Percentiles rank a stretch among this genome's conserved stretches.
phyloP scores from a whole-genome alignment of 164 flowering plant genomes.

The Nymphaea colorata region DNA sequence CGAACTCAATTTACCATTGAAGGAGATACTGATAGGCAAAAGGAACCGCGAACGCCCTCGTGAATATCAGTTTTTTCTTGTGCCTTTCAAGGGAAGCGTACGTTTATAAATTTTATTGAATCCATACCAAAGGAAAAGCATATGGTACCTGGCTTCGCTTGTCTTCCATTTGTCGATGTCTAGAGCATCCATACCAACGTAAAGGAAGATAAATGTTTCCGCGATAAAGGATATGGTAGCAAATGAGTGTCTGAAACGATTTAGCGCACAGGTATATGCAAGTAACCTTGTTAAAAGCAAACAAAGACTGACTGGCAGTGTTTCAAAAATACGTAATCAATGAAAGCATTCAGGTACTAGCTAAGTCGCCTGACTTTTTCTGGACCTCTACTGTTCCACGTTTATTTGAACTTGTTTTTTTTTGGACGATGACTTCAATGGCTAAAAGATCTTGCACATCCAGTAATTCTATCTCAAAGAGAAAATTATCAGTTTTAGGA shows the following conservation, averaged over 20 bases:
- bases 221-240: constrained; percentile 81
- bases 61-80: too few relatives aligned
- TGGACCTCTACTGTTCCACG: too few relatives aligned
- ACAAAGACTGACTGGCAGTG: background rate
- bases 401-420: too few relatives aligned
- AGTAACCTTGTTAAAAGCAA: background rate
- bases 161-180: constrained; percentile 76
- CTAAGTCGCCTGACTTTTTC: background rate
- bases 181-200: constrained; percentile 93
- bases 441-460: too few relatives aligned
- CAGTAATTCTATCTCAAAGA: too few relatives aligned
- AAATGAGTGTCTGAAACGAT: constrained; percentile 59
- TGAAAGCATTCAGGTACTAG: background rate
- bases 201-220: constrained; percentile 73
- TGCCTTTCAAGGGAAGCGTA: too few relatives aligned
- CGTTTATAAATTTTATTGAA: background rate
- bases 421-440: too few relatives aligned
- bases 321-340: background rate
- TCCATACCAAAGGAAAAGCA: background rate
- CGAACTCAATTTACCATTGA: too few relatives aligned
- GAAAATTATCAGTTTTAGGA: too few relatives aligned
- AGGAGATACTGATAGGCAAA: too few relatives aligned
- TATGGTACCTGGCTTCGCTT: background rate
- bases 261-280: background rate
- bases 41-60: too few relatives aligned